Conservation (phyloP, 1,284 basidiomycete species). For the Ustilago curta region DNA sequence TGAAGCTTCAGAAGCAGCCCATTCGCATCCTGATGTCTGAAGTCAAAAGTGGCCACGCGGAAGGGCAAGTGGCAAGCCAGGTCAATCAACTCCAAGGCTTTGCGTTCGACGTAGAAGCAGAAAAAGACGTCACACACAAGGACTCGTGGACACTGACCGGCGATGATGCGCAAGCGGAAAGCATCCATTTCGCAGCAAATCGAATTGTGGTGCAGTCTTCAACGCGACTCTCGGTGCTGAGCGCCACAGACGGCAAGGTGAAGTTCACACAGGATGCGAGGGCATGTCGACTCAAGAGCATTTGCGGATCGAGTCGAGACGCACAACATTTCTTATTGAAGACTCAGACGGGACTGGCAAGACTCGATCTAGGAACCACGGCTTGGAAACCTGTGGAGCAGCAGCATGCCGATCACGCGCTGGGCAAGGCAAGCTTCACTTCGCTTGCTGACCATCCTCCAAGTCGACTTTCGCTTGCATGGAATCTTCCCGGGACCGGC, state of each 20-base stretch:
- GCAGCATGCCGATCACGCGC: background rate
- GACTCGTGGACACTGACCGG: conserved; percentile 8
- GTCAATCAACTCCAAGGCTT: conserved; percentile 6
- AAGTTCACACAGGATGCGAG: conserved; percentile 10
- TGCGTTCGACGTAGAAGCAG: background rate
- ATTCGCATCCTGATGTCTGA: conserved; percentile 5
- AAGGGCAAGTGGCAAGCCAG: background rate
- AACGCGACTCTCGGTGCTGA: conserved; percentile 2
- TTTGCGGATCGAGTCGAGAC: conserved; percentile 26
- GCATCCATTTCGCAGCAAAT: background rate
- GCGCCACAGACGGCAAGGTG: background rate
- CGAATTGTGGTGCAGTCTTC: conserved; percentile 11
- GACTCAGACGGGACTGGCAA: conserved; percentile 11
- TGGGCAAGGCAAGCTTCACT: background rate
- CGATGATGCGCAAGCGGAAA: conserved; percentile 3
- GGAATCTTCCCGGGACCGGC: conserved; percentile 32
- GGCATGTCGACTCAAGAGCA: conserved; percentile 5
- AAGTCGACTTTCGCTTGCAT: conserved; percentile 21
- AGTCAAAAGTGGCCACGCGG: background rate
- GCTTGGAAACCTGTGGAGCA: conserved; percentile 1
- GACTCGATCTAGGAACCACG: conserved; percentile 10
- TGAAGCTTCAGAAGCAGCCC: conserved; percentile 14
- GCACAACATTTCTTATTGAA: conserved; percentile 18
- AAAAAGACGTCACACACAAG: background rate
- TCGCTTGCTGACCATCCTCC: background rate